phyloP scores from a whole-genome alignment of 371 early-diverging fungal genomes.

The Capillidium rhysosporum region DNA sequence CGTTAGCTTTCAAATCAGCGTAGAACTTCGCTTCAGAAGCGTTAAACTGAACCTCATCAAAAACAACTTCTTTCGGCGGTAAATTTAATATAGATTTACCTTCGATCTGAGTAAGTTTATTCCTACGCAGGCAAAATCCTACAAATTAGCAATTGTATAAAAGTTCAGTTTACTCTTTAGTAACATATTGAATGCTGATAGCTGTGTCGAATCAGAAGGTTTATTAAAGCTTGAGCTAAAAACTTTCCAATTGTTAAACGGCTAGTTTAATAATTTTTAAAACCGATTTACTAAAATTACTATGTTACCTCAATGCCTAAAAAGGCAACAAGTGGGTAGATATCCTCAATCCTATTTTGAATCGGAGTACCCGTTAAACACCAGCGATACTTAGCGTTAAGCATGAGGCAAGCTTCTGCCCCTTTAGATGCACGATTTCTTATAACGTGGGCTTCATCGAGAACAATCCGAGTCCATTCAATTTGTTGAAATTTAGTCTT shows the following conservation, averaged over 20 bases:
- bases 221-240: no score
- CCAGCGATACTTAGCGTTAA: slow-evolving; percentile 49
- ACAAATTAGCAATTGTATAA: no score
- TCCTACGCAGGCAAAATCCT: no score
- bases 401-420: slow-evolving; percentile 29
- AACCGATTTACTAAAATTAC: not conserved
- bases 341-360: slow-evolving; percentile 69
- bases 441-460: slow-evolving; percentile 83
- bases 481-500: slow-evolving; percentile 14
- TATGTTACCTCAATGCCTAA: slow-evolving; percentile 24
- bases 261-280: not conserved
- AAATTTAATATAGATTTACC: no score
- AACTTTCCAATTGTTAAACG: slow-evolving; percentile 10
- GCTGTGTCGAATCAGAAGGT: no score
- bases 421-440: slow-evolving; percentile 50
- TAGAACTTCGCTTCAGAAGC: no score
- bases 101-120: no score
- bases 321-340: slow-evolving; percentile 64
- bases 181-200: no score
- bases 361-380: slow-evolving; percentile 33
- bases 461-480: slow-evolving; percentile 25
- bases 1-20: no score
- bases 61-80: no score
- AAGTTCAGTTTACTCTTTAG: no score
- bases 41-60: no score